Evolutionary conservation across 805 yeast genomes (phyloP), one percentile per base, ranked within the genome.

Genomic region (Candida manassasensis): DNA sequence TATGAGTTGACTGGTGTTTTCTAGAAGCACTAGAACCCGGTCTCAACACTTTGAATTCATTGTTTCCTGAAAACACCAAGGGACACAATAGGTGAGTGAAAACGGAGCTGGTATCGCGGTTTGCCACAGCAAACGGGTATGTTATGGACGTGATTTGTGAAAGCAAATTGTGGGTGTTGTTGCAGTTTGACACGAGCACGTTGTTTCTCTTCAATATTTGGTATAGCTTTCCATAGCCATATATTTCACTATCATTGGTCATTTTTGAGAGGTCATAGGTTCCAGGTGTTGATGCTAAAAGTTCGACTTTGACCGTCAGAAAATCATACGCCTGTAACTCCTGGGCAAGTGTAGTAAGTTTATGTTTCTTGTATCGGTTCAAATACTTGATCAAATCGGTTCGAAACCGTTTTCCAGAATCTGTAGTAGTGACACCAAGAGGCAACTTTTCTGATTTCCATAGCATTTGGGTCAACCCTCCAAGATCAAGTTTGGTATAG

Each of bases 391-490:
- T 17, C 4, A 81, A 52, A 42, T 71, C 74, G 3, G 33, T 46
- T 40, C 74, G 63, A 51, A 81, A 81, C n/a, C 43, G 34, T 19
- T 17, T 26, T 3, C 53, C 53, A 14, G 24, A 37, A 11, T 11
- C 6, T 1, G 43, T 22, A 1, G n/a, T 31, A 4, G 47, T 45
- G 4, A 17, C 19, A 0, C 52, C 49, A 14, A 32, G 41, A 2
- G 30, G 29, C 16, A 68, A 37, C 16, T 53, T 48, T 1, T 83
- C 85, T 6, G 83, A 72, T 21, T 67, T 54, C 88, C 88, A 81
- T 21, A 73, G 59, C 67, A 79, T 77, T 48, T 81, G 87, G 5
- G 83, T 80, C 37, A 81, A 75, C 1, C 69, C 67, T 4, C 60
- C 58, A 34, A 76, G 69, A 52, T 82, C 89, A 0, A 69, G 49